A percentile compares a stretch with the other conserved stretches of the same genome.
These are phyloP conservation scores for Cladosporium velox DNA, from an alignment of 2,329 filamentous ascomycete species.

Conservation along the genomic window DNA sequence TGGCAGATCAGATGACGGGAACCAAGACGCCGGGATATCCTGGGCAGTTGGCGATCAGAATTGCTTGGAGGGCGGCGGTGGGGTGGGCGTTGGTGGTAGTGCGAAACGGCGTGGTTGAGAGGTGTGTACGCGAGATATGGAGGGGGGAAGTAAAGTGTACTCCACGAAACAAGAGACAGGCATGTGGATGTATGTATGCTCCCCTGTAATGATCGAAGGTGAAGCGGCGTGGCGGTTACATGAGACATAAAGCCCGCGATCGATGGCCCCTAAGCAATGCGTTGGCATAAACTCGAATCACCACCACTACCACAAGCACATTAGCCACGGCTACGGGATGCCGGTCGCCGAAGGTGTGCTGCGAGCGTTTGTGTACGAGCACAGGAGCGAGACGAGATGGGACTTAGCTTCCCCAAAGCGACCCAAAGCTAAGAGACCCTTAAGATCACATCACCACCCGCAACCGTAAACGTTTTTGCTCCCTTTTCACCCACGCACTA, in stretches of 20 bases:
- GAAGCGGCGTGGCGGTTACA: neutral
- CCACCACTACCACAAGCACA: neutral
- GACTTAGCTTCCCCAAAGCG: neutral
- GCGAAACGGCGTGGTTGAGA: neutral
- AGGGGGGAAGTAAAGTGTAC: neutral
- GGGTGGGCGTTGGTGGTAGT: neutral
- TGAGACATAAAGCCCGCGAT: neutral
- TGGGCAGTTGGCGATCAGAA: slow-evolving; percentile 1
- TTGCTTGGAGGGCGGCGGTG: neutral
- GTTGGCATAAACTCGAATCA: neutral
- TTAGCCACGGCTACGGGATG: neutral
- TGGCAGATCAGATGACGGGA: neutral
- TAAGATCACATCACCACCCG: neutral
- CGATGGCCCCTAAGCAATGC: neutral
- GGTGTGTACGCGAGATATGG: neutral
- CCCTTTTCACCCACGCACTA: neutral
- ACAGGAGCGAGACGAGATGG: neutral
- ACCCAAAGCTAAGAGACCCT: neutral
- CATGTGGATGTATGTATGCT: neutral
- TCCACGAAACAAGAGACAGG: neutral
- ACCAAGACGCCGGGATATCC: slow-evolving; percentile 9
- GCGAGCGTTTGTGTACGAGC: neutral
- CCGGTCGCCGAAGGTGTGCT: neutral
- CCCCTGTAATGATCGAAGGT: neutral
- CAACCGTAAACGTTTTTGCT: neutral